Base-by-base conservation (phyloP, 768 basidiomycete species). In the Leucocoprinus sp. region DNA sequence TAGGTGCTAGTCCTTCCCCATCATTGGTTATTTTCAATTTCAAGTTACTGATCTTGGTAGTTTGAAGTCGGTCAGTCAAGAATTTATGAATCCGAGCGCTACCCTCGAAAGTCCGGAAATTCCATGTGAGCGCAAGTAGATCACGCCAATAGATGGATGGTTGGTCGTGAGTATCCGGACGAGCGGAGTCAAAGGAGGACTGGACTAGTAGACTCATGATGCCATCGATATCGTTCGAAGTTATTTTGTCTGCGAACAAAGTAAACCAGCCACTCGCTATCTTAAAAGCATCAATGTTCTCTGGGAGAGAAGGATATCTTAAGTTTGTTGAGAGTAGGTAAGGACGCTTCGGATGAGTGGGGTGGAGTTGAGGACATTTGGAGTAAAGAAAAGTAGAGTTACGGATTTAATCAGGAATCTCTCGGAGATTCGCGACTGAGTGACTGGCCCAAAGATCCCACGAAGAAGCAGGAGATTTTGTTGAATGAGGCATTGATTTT, bases 101-200 rank as follows among this genome's bases (percentile, higher is more conserved):
- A 1, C 66, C 65, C 4, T 61, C 57, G 51, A 78, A 68, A 1
- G 75, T 72, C 2, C 74, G 68, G 50, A 80, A 67, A 53, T 74
- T 65, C 68, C 71, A 76, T 1, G 80, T 79, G 35, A 78, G 58
- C 1, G 72, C 61, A 8, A 75, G 54, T 17, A 71, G 61, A 54
- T 80, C 79, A 15, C 73, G 64, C 78, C 77, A 79, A 42, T 65
- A 60, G 6, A 65, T 65, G 5, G 54, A 50, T 11, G 48, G 36
- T 12, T 41, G 46, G 27, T 48, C 24, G 19, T 24, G 31, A 15
- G 46, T 48, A 22, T 57, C 56, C 2, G 54, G 52, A n/a, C 52
- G 51, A 28, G 57, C 52, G 19, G 59, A 57, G 15, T 51, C 41
- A 45, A 58, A 62, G n/a, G 57, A 43, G 38, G 67, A 67, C 3